Base-by-base conservation (phyloP, 2,329 filamentous ascomycete genomes). In the Hysterium pulicare region DNA sequence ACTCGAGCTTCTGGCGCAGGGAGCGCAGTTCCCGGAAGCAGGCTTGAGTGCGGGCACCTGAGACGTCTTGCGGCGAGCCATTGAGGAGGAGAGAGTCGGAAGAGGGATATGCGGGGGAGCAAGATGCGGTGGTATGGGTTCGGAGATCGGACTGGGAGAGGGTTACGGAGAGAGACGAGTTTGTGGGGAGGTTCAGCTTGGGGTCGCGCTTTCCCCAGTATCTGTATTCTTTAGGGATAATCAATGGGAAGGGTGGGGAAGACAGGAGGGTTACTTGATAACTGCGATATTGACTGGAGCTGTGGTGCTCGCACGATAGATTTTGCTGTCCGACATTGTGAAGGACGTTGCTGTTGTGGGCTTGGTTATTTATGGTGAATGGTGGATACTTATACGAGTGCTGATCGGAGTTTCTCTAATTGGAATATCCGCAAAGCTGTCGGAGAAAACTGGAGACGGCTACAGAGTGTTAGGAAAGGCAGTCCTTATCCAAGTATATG, bases 181-280 rank as follows among this genome's bases (percentile, higher is more conserved):
- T 98, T 65, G 93, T 97, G 26, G 93, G 93, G 43, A 97, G 86
- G 71, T 98, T 98, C 59, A 97, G 82, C 66, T 87, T 88, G 40
- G 87, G 72, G 70, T 97, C 90, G 49, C 93, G 87, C 74, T 98
- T 98, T 58, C 94, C 93, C 93, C 94, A 98, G 80, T 98, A 86
- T 66, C 79, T 82, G 55, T 26, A 23, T 28, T 13, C 31, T 19
- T 57, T 10, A 37, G 40, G 45, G 20, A 44, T 43, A 41, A 26
- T 40, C 36, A n/a, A 21, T 50, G 22, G 40, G 33, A 45, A 46
- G 45, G 43, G 51, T 42, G 34, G 41, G 48, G 52, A 55, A 42
- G 49, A 48, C 44, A 50, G 47, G 50, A 46, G 47, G 51, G 64
- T 57, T 71, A 94, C 86, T 97, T 97, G 73, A 97, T 93, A 44